phyloP scores from a whole-genome alignment of 176 grass and related monocot genomes.

The Ensete ventricosum region DNA sequence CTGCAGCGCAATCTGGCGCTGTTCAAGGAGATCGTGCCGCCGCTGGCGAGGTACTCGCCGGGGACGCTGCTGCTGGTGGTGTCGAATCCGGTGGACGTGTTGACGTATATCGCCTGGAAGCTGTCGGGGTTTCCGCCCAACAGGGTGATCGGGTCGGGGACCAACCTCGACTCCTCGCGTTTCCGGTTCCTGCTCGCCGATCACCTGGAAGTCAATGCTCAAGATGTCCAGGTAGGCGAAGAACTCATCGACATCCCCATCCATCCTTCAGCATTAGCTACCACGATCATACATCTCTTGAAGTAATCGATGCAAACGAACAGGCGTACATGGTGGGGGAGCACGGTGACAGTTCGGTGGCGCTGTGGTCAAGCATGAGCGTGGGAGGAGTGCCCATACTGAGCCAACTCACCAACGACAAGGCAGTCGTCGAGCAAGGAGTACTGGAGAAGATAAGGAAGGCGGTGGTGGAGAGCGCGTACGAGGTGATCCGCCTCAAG shows the following conservation, averaged over 20 bases:
- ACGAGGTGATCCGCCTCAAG: slow-evolving; percentile 20
- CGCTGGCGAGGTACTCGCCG: not conserved
- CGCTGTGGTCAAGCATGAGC: slow-evolving; percentile 20
- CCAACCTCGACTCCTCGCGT: slow-evolving; percentile 3
- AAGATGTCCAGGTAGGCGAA: not conserved
- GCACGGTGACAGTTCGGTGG: slow-evolving; percentile 18
- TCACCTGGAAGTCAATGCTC: not conserved
- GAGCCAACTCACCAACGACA: not conserved
- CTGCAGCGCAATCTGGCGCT: not conserved
- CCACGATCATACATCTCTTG: no score
- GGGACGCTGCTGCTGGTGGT: slow-evolving; percentile 7
- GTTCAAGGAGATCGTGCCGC: not conserved
- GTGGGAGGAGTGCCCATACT: slow-evolving; percentile 10
- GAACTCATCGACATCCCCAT: no score
- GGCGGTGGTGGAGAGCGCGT: slow-evolving; percentile 18
- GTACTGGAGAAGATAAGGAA: slow-evolving; percentile 13
- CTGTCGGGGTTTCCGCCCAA: slow-evolving; percentile 5
- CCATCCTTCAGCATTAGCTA: not conserved
- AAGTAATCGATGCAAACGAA: no score
- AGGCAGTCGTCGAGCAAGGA: not conserved
- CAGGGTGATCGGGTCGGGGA: not conserved
- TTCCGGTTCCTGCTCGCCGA: not conserved
- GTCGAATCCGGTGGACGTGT: slow-evolving; percentile 6
- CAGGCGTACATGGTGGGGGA: slow-evolving; percentile 20
- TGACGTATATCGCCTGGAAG: slow-evolving; percentile 11